Evolutionary conservation across 139 green algal species (phyloP), one percentile per base, ranked within the genome.

Genomic region (Coccomyxa sp.): DNA sequence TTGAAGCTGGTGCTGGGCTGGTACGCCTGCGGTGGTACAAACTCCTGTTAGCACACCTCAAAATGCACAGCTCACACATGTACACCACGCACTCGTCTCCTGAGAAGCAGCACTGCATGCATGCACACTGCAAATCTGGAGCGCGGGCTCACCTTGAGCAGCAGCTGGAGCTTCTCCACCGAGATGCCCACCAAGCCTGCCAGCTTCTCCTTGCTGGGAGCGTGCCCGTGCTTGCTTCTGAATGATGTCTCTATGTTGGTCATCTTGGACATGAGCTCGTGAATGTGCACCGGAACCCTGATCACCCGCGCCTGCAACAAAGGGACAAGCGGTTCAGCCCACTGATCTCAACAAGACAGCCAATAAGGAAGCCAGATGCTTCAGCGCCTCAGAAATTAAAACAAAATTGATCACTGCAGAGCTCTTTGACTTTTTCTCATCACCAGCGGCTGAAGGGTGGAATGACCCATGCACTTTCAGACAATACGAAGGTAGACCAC

Each of bases 231-330:
- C 74, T 73, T 10, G 3, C 38, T 33, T 2, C 1, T 2, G n/a
- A 84, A 39, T 44, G 82, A 39, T 36, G 33, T 35, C 37, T 80
- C 58, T 7, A 39, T 35, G 37, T 82, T 82, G 8, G 18, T 37
- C 5, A 82, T 39, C 55, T 80, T 81, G n/a, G 58, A 55, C 50
- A 79, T 72, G 8, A 82, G 8, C 40, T 88, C 88, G 71, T 86
- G 84, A 39, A 92, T 31, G 68, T 92, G 87, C 38, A 87, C 87
- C 27, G 91, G 91, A 33, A 95, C 73, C 38, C 90, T 80, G 50
- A 71, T 29, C 27, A 71, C 69, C 6, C 64, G 64, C 64, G 24
- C 64, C 64, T 71, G 64, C 64, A 71, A 34, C 5, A 64, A 18
- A 64, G 18, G 18, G 18, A 64, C 2, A 18, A 64, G 27, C 2